A percentile compares a stretch with the other conserved stretches of the same genome.
These are phyloP conservation scores for Trichopus zeylanicus DNA, from an alignment of 116 monocot genomes.

Conservation along the genomic window DNA sequence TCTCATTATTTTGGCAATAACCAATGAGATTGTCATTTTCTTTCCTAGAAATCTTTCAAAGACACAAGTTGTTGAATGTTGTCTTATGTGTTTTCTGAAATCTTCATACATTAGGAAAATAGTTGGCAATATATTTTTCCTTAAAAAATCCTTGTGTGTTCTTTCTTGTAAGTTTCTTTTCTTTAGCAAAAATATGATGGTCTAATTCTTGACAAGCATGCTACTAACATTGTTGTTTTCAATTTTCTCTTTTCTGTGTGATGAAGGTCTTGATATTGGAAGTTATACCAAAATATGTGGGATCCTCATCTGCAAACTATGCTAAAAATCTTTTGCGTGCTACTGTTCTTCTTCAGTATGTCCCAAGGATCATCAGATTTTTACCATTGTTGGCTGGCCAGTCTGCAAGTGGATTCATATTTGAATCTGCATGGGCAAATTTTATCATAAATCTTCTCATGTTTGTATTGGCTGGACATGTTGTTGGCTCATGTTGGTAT, in stretches of 20 bases:
- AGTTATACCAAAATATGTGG: slow-evolving; percentile 57
- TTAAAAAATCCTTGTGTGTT: background rate
- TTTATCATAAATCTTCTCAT: slow-evolving; percentile 87
- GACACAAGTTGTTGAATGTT: no score
- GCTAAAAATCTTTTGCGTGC: slow-evolving; percentile 73
- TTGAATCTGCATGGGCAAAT: slow-evolving; percentile 94
- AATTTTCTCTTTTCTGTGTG: slow-evolving; percentile 6
- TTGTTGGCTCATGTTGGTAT: slow-evolving; percentile 91
- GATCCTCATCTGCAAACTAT: slow-evolving; percentile 58
- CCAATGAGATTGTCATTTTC: background rate
- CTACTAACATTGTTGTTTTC: background rate
- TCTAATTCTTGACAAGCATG: background rate
- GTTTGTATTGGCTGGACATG: slow-evolving; percentile 88
- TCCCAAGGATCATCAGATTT: slow-evolving; percentile 66
- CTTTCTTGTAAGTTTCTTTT: background rate
- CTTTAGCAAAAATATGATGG: background rate
- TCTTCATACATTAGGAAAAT: background rate
- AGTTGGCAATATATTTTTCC: background rate
- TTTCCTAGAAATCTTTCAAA: background rate
- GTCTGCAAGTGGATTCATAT: slow-evolving; percentile 78
- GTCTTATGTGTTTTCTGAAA: background rate
- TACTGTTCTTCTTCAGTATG: slow-evolving; percentile 77
- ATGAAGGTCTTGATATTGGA: slow-evolving; percentile 74
- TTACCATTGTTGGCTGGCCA: slow-evolving; percentile 64
- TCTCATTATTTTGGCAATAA: no score